These are phyloP conservation scores for Amauroascus verrucosus DNA, from an alignment of 2,329 filamentous ascomycete genomes.

Conservation along the genomic window DNA sequence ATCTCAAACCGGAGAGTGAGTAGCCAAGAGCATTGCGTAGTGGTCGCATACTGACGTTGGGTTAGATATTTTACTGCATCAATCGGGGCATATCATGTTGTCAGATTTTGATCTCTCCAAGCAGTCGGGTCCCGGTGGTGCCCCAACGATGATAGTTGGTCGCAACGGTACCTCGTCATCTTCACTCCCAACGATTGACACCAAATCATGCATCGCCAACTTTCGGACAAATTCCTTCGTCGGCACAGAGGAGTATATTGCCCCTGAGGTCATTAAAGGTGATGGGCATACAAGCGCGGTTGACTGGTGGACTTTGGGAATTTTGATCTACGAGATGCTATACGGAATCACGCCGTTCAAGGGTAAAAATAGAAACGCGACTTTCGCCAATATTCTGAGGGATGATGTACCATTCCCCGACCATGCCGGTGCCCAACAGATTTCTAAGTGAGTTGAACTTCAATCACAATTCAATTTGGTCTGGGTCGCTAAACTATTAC, in stretches of 20 bases:
- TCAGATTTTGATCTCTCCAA: slow-evolving; percentile 98
- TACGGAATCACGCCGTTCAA: slow-evolving; percentile 98
- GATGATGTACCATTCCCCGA: slow-evolving; percentile 97
- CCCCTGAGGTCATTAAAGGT: slow-evolving; percentile 96
- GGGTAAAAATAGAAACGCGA: slow-evolving; percentile 96
- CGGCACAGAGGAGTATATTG: slow-evolving; percentile 97
- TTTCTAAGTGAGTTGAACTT: slow-evolving; percentile 68
- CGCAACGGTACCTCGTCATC: slow-evolving; percentile 78
- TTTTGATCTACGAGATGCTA: slow-evolving; percentile 97
- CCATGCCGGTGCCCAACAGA: slow-evolving; percentile 67
- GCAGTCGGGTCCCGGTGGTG: slow-evolving; percentile 89
- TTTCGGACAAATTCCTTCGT: slow-evolving; percentile 98
- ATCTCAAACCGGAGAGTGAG: slow-evolving; percentile 93
- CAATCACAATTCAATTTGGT: not conserved
- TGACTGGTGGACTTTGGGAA: slow-evolving; percentile 98
- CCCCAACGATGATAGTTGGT: slow-evolving; percentile 93
- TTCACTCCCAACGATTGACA: slow-evolving; percentile 92
- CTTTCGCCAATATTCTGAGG: slow-evolving; percentile 90
- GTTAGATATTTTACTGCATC: slow-evolving; percentile 86
- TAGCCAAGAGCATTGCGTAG: slow-evolving; percentile 19
- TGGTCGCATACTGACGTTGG: slow-evolving; percentile 4
- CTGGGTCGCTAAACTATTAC: slow-evolving; percentile 7
- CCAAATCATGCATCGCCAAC: slow-evolving; percentile 94
- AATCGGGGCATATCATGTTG: slow-evolving; percentile 99
- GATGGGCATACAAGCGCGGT: slow-evolving; percentile 97